phyloP scores from a whole-genome alignment of 106 monocot species.

The Allium sativum region DNA sequence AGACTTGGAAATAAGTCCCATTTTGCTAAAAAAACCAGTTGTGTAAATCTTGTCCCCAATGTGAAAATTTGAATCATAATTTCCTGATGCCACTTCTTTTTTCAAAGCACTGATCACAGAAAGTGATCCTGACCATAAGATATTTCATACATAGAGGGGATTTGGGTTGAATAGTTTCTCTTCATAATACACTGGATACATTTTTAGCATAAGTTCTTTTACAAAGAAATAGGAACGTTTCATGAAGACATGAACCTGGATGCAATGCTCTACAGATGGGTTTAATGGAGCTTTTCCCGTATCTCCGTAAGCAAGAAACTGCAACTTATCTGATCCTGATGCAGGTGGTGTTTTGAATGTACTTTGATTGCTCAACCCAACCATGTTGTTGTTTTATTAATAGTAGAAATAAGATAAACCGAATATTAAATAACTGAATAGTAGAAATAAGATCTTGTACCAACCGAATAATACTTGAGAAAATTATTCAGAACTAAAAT shows the following conservation, averaged over 20 bases:
- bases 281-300: constrained; percentile 80
- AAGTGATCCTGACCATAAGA: constrained; percentile 50
- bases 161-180: background rate
- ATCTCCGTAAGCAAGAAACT: constrained; percentile 54
- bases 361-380: constrained; percentile 55
- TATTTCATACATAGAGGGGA: background rate
- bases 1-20: constrained; percentile 59
- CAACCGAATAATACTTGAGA: background rate
- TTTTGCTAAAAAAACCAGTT: constrained; percentile 58
- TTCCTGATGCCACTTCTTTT: constrained; percentile 23
- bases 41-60: constrained; percentile 71
- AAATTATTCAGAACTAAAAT: background rate
- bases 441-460: too few species aligned
- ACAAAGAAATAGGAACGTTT: background rate
- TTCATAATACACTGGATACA: background rate
- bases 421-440: background rate
- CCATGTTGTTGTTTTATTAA: constrained; percentile 27
- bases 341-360: constrained; percentile 62
- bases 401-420: background rate
- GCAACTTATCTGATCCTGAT: constrained; percentile 32
- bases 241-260: constrained; percentile 47
- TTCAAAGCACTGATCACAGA: constrained; percentile 42
- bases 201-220: background rate
- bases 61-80: constrained; percentile 56
- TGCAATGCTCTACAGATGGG: constrained; percentile 57